Conservation (phyloP, 768 basidiomycete species). For the Amanita phalloides region DNA sequence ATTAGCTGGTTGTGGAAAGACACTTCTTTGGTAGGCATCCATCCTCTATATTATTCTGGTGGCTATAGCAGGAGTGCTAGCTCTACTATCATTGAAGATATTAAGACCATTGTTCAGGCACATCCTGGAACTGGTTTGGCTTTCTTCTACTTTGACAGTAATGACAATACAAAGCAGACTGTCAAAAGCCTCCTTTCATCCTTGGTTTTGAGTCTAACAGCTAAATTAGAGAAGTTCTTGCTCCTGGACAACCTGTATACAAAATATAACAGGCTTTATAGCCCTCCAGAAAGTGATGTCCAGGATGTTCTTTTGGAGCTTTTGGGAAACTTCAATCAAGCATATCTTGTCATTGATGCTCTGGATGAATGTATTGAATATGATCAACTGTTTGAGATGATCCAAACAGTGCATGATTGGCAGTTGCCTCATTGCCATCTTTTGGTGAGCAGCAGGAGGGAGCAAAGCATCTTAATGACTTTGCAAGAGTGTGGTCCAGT, state of each 20-base stretch:
- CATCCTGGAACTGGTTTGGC: neutral
- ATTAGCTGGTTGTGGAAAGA: slow-evolving; percentile 1
- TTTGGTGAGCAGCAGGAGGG: slow-evolving; percentile 1
- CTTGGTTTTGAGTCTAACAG: neutral
- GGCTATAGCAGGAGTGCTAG: neutral
- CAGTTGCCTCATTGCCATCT: neutral
- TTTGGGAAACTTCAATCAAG: neutral
- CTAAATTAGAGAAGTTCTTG: neutral
- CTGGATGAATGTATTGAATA: slow-evolving; percentile 1
- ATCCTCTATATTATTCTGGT: neutral
- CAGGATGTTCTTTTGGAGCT: neutral
- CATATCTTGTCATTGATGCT: slow-evolving; percentile 3
- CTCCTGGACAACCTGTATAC: neutral
- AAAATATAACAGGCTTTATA: neutral
- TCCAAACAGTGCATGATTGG: neutral
- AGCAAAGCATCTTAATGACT: neutral
- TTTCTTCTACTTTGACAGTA: neutral
- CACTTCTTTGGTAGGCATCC: neutral
- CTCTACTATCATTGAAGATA: neutral
- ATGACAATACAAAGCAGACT: neutral
- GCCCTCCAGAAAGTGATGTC: neutral
- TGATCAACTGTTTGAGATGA: neutral
- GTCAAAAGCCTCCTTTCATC: neutral
- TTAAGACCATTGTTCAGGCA: neutral
- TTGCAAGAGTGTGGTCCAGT: neutral